Base-by-base conservation (phyloP, 768 basidiomycete genomes). In the Leucocoprinus leucothites region DNA sequence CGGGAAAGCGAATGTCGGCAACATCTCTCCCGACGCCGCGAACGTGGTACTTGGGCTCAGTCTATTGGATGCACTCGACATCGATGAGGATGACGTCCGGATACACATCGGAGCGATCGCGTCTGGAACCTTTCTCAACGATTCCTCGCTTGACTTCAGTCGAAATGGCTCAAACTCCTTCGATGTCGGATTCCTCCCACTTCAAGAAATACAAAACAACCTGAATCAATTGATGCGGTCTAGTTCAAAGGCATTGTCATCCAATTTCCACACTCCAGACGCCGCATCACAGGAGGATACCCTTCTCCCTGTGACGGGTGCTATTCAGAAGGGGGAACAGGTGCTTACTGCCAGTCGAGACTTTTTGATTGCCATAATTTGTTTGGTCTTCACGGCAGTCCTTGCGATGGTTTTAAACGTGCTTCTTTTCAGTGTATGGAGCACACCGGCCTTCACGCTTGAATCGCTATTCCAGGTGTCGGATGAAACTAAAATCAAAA, bases 11-110 rank as follows among this genome's bases (percentile, higher is more conserved):
- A 44, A 16, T 8, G 9, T 52, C 18, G 42, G 51, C 11, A 52
- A 52, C 18, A 52, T 52, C 25, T 8, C 25, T 25, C 31, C 24
- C 3, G 51, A 34, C 11, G 51, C 51, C 14, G 31, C 51, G 6
- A 52, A 52, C 21, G 26, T 52, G 13, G 21, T 44, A 4, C 51
- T 52, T 7, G 42, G 51, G 11, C 41, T 52, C 14, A n/a, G 51
- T 24, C 11, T 44, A 6, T 13, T 52, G 51, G 51, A 31, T 16
- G 21, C 18, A 11, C 26, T 52, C 3, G 51, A 52, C 2, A 18
- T 3, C 19, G 42, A 43, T 16, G 42, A 21, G 2, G 19, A 44
- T 2, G 21, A 7, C 2, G 11, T 9, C 1, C n/a, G 16, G 1
- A 34, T 52, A 3, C n/a, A 18, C 8, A 14, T 52, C 13, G 31